Evolutionary conservation across 768 basidiomycete genomes (phyloP), one percentile per base, ranked within the genome.

Genomic region (Naematelia aurantialba): DNA sequence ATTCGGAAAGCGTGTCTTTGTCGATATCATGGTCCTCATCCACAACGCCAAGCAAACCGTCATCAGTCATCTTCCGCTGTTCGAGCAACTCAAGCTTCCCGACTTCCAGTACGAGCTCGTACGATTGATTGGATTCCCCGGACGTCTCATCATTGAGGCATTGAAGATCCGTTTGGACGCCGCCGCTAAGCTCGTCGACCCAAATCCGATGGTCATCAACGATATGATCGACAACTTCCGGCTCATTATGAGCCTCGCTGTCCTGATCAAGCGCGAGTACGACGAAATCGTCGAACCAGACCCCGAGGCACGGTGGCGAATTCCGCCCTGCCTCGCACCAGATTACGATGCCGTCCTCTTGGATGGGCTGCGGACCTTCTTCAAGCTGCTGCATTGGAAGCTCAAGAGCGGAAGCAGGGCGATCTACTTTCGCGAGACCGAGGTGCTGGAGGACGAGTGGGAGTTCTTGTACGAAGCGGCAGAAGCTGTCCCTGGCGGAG

Each of bases 401-500:
- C 82, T 99, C 52, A 94, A 94, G 81, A 88, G 89, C 63, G 90
- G 88, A 19, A 83, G 86, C 59, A 91, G 90, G 75, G 89, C 88
- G 19, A 90, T 93, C 49, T 89, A 94, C 77, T 93, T 98, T 81
- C 91, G 93, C 73, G 96, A 99, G 80, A 96, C 93, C 0, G 94
- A 98, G 74, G 85, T 98, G n/a, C 82, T 99, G 34, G 94, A 99
- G 73, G 86, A 88, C 4, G 92, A 98, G 69, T 94, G 92, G 89
- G 87, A 89, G 19, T 93, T 94, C 21, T 86, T 98, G 78, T 89
- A 89, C 64, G 89, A 89, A 74, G 91, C 94, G 52, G 91, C 91
- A 58, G 81, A 92, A 75, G 89, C 87, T 34, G 87, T 91, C 8
- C 81, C 85, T 19, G 89, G 89, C 3, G 96, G 93, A 22, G 91